A percentile compares a stretch with the other conserved stretches of the same genome.
Conservation (phyloP, 139 green algal genomes). For the Coelastrella sp. region DNA sequence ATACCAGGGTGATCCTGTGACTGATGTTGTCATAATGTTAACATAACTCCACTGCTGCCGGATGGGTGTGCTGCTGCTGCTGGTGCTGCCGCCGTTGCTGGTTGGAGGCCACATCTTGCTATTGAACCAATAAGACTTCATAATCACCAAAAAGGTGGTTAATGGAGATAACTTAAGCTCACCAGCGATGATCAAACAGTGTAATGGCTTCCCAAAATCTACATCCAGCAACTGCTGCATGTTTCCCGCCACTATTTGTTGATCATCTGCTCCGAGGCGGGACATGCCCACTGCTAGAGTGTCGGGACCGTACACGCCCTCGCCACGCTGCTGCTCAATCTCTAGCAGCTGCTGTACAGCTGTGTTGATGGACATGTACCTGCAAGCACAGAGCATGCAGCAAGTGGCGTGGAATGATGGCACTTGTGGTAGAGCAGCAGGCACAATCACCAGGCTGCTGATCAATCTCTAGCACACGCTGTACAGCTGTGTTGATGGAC, state of each 20-base stretch:
- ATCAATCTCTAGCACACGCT: constrained; percentile 96
- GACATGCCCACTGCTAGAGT: constrained; percentile 89
- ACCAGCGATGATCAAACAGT: constrained; percentile 90
- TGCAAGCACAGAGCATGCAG: constrained; percentile 68
- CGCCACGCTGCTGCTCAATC: constrained; percentile 79
- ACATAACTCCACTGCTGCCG: no score
- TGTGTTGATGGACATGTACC: constrained; percentile 46
- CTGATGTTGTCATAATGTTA: no score
- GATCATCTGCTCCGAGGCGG: constrained; percentile 76
- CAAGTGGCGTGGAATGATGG: neutral
- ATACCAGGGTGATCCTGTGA: no score
- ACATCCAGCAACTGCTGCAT: constrained; percentile 79
- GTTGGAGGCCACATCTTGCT: no score
- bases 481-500: constrained; percentile 54
- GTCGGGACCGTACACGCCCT: constrained; percentile 76
- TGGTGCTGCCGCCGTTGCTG: no score
- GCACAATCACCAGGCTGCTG: neutral
- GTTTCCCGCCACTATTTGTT: constrained; percentile 79
- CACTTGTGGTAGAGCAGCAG: no score
- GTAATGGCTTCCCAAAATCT: constrained; percentile 93
- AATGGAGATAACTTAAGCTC: neutral
- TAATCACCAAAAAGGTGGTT: no score
- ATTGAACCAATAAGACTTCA: no score
- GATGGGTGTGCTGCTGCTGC: no score
- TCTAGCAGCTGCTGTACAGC: constrained; percentile 91